These are phyloP conservation scores for Daldinia vernicosa DNA, from an alignment of 495 filamentous ascomycete species.

Conservation along the genomic window DNA sequence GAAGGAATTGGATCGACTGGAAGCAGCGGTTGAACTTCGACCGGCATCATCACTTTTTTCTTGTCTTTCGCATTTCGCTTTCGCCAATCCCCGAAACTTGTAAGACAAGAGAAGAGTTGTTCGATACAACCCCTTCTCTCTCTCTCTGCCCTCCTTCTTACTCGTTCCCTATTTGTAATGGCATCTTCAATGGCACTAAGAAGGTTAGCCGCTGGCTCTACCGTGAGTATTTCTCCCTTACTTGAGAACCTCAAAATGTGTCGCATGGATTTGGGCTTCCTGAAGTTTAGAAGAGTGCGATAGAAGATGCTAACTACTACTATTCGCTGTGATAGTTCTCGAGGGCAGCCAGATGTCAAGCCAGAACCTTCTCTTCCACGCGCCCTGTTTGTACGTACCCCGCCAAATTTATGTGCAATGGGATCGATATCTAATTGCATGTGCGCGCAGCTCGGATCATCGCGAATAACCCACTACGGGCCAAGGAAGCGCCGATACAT, in stretches of 20 bases:
- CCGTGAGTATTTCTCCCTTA: slow-evolving; percentile 51
- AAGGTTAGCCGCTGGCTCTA: slow-evolving; percentile 54
- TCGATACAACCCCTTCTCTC: slow-evolving; percentile 23
- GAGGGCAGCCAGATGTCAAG: slow-evolving; percentile 59
- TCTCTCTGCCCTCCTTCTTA: slow-evolving; percentile 23
- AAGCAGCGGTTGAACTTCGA: slow-evolving; percentile 46
- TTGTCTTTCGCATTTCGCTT: slow-evolving; percentile 11
- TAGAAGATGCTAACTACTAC: slow-evolving; percentile 3
- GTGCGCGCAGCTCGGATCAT: slow-evolving; percentile 71
- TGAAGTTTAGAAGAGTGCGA: not conserved
- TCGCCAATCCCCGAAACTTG: slow-evolving; percentile 34
- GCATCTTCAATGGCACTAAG: slow-evolving; percentile 63
- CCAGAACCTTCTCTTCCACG: slow-evolving; percentile 85
- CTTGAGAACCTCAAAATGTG: slow-evolving; percentile 8
- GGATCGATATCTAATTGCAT: slow-evolving; percentile 40
- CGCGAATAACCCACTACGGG: slow-evolving; percentile 82
- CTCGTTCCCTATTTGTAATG: slow-evolving; percentile 48
- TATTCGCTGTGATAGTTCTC: slow-evolving; percentile 51
- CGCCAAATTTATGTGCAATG: slow-evolving; percentile 12
- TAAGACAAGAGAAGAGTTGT: slow-evolving; percentile 46
- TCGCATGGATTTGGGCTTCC: slow-evolving; percentile 12
- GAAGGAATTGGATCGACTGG: slow-evolving; percentile 35
- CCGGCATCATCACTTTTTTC: slow-evolving; percentile 45
- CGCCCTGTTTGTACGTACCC: slow-evolving; percentile 73
- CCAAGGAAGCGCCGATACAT: slow-evolving; percentile 87